Conservation (phyloP, 495 filamentous ascomycete species). For the Hypoxylon fragiforme region DNA sequence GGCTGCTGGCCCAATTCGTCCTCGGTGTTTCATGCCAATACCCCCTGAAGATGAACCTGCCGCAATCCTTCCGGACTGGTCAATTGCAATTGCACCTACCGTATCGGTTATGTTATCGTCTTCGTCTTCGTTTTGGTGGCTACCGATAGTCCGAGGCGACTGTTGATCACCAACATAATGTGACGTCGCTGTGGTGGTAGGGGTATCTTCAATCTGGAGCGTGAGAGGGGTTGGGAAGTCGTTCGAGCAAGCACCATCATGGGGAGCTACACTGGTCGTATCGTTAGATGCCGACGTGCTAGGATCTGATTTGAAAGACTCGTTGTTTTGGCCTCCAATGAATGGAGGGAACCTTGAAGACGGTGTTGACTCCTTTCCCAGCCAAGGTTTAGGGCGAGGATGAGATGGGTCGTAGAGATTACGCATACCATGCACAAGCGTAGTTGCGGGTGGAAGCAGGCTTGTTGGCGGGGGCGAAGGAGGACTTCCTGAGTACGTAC, state of each 20-base stretch:
- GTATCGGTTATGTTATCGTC: conserved; percentile 79
- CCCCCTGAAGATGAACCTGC: conserved; percentile 98
- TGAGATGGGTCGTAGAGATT: conserved; percentile 18
- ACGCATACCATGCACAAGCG: conserved; percentile 11
- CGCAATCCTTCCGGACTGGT: conserved; percentile 81
- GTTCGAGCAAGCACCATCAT: conserved; percentile 19
- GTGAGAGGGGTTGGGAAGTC: background rate
- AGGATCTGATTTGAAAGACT: conserved; percentile 5
- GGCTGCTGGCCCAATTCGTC: conserved; percentile 88
- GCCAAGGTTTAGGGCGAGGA: conserved; percentile 1
- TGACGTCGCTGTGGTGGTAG: background rate
- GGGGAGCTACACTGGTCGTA: conserved; percentile 1
- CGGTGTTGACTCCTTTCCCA: background rate
- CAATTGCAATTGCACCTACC: conserved; percentile 91
- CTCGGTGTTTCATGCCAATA: conserved; percentile 96
- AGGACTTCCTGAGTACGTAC: background rate
- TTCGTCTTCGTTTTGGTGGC: conserved; percentile 28
- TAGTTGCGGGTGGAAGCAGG: background rate
- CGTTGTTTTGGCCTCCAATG: background rate
- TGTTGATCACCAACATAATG: background rate
- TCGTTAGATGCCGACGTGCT: conserved; percentile 4
- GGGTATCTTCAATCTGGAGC: background rate
- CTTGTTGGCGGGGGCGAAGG: background rate
- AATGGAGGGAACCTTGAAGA: conserved; percentile 2
- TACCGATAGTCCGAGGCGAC: background rate